Evolutionary conservation across 2,329 filamentous ascomycete species (phyloP).

Genomic region (Penicillium sclerotigenum): DNA sequence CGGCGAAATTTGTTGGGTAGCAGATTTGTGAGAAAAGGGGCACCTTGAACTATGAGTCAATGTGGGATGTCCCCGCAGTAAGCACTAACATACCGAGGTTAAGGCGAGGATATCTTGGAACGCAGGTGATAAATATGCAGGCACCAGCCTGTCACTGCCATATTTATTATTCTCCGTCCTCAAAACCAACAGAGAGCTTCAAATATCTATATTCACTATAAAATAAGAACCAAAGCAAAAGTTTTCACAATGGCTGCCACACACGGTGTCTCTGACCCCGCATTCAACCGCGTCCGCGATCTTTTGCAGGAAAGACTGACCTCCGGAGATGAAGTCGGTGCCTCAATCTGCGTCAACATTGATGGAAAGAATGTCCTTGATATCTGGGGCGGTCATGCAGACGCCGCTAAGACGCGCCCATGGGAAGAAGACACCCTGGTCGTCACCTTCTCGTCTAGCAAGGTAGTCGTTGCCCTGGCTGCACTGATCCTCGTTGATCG

Average conservation of each 20-base stretch:
- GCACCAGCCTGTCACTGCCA: neutral
- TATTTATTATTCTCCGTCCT: no score
- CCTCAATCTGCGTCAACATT: constrained; percentile 43
- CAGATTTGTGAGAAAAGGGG: no score
- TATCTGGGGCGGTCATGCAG: constrained; percentile 39
- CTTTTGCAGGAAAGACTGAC: constrained; percentile 37
- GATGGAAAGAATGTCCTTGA: constrained; percentile 50
- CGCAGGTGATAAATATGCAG: neutral
- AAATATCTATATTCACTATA: neutral
- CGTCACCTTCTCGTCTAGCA: constrained; percentile 28
- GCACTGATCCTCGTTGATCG: constrained; percentile 27
- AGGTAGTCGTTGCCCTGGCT: constrained; percentile 26
- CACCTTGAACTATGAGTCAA: no score
- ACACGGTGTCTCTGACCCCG: constrained; percentile 39
- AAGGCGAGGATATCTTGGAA: neutral
- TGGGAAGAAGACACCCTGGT: constrained; percentile 37
- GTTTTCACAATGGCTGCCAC: constrained; percentile 20
- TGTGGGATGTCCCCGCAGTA: neutral
- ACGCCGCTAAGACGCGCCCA: constrained; percentile 31
- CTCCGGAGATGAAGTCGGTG: constrained; percentile 45
- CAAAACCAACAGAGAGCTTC: neutral
- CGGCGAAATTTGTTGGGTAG: no score
- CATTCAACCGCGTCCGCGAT: constrained; percentile 37
- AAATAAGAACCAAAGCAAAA: neutral
- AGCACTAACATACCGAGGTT: neutral